Base-by-base conservation (phyloP, 164 flowering plant species). In the Vitis cinerea region DNA sequence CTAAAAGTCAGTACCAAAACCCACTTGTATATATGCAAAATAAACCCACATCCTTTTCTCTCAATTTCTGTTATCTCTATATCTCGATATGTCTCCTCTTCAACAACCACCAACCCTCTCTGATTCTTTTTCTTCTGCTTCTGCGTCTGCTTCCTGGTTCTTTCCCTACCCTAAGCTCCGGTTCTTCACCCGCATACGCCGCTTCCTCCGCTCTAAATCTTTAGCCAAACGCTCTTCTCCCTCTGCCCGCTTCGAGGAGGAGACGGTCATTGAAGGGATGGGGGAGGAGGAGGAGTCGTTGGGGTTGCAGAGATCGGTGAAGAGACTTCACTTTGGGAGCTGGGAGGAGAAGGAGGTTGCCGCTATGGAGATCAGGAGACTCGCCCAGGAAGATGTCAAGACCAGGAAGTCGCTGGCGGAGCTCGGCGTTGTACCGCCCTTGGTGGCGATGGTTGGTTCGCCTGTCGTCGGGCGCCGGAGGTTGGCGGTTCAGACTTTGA, bases 251-350 rank as follows among this genome's bases (percentile, higher is more conserved):
- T 14, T 64, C 57, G 69, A 71, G 51, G 51, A 29, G 56, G 50
- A 60, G 60, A 23, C 17, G 69, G 27, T 23, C 27, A 57, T 15
- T 29, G 47, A 17, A 15, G 66, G 47, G 23, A 29, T 6, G n/a
- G 59, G 29, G 54, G 49, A 59, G 55, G 81, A 73, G 11, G 81
- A 66, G 27, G 72, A 51, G 44, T 61, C 67, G 50, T 37, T 70
- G 65, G 78, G 62, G 72, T 68, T 92, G 71, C 91, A 83, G 74
- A 89, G 79, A 71, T 76, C 97, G 9, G 98, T 94, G 54, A 94
- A 92, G 86, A 80, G 66, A 72, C 88, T 94, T 71, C 91, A 89
- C 74, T 94, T 94, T 48, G 98, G 98, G 49, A 83, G 78, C 67
- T 77, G 76, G 78, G 84, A 84, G 55, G 94, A 94, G 78, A 89